Evolutionary conservation across 306 rosid genomes (phyloP).

Genomic region (Delonix regia): DNA sequence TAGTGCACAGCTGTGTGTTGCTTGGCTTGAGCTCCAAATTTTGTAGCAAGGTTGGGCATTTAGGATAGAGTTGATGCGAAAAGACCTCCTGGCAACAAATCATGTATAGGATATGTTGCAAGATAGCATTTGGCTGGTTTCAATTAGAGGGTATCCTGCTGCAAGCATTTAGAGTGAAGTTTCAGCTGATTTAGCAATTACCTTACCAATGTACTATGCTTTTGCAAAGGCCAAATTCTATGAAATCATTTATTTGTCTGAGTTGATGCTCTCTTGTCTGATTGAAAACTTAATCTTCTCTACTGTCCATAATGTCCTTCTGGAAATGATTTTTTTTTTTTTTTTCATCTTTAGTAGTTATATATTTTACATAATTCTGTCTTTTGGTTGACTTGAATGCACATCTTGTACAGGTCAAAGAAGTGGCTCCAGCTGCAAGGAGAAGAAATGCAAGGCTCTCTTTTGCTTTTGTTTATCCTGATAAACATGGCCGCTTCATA

Average conservation of each 20-base stretch:
- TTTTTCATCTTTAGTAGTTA: background rate
- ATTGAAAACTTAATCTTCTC: background rate
- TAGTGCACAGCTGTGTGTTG: background rate
- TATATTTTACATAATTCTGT: background rate
- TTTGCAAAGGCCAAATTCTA: background rate
- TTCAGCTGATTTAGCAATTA: background rate
- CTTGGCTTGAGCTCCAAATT: background rate
- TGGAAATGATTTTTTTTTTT: background rate
- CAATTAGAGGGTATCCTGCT: background rate
- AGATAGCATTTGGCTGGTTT: background rate
- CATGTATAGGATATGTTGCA: background rate
- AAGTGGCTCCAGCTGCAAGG: slow-evolving; percentile 92
- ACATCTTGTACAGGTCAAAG: slow-evolving; percentile 68
- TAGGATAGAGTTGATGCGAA: background rate
- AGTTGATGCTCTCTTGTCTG: background rate
- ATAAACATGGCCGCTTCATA: slow-evolving; percentile 80
- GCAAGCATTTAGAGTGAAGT: background rate
- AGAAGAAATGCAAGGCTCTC: slow-evolving; percentile 90
- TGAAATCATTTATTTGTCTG: background rate
- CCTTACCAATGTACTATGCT: background rate
- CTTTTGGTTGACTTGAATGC: slow-evolving; percentile 31
- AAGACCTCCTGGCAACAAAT: background rate
- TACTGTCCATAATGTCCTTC: background rate
- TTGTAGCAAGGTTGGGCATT: background rate
- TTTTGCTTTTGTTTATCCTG: slow-evolving; percentile 94